phyloP scores from a whole-genome alignment of 306 rosid genomes.

The Bauhinia variegata region DNA sequence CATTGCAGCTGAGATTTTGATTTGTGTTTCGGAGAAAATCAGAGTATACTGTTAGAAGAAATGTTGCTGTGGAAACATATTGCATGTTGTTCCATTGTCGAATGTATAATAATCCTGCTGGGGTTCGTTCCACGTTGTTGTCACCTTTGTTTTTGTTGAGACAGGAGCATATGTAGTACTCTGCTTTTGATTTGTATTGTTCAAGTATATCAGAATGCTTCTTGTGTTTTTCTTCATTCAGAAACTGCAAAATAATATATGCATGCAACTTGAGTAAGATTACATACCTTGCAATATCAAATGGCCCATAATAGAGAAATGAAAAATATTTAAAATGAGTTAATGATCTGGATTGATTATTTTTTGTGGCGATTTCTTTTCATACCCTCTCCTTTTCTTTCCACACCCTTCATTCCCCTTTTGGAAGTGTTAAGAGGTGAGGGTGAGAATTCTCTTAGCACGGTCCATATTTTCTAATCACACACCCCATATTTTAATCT shows the following conservation, averaged over 20 bases:
- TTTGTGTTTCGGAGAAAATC: constrained; percentile 62
- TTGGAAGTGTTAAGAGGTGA: too few species aligned
- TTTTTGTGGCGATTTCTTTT: too few species aligned
- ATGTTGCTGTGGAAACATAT: constrained; percentile 85
- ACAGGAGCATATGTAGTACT: constrained; percentile 78
- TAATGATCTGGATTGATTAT: too few species aligned
- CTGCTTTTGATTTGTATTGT: constrained; percentile 77
- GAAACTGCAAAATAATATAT: constrained; percentile 64
- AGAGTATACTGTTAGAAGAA: constrained; percentile 73
- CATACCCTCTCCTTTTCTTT: too few species aligned
- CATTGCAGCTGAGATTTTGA: constrained; percentile 61
- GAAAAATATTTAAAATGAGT: too few species aligned
- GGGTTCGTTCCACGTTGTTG: constrained; percentile 72
- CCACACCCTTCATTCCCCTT: too few species aligned
- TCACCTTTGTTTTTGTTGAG: constrained; percentile 75
- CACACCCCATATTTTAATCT: too few species aligned
- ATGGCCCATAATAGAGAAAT: too few species aligned
- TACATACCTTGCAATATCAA: neutral
- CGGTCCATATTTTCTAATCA: too few species aligned
- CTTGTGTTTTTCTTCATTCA: constrained; percentile 60
- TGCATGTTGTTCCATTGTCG: constrained; percentile 99
- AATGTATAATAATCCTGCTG: constrained; percentile 74
- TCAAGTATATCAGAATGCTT: constrained; percentile 52
- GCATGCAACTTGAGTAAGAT: constrained; percentile 8
- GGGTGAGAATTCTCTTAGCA: too few species aligned